Evolutionary conservation across 2,329 filamentous ascomycete genomes (phyloP).

Genomic region (Nothomitra cinnamomea): DNA sequence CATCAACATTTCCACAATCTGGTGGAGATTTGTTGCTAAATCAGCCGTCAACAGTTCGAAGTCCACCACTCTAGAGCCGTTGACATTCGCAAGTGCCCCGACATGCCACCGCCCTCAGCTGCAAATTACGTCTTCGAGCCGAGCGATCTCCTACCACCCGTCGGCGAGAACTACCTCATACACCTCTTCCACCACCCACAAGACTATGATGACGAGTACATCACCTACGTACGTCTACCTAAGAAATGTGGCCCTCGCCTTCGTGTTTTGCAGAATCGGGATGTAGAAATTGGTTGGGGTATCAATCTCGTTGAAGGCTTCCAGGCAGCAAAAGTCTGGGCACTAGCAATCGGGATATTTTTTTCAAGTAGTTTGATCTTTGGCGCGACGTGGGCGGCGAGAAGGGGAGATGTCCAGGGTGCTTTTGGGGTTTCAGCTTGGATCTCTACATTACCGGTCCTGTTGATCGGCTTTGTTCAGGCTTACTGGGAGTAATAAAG

Average conservation of each 20-base stretch:
- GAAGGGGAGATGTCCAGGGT: slow-evolving; percentile 21
- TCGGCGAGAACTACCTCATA: slow-evolving; percentile 21
- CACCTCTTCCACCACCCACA: slow-evolving; percentile 24
- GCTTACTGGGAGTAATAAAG: slow-evolving; percentile 12
- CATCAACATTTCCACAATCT: too few relatives aligned
- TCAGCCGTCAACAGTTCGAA: slow-evolving; percentile 16
- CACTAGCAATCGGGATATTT: slow-evolving; percentile 16
- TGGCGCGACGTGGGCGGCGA: slow-evolving; percentile 18
- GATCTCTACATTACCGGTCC: slow-evolving; percentile 18
- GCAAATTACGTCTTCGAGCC: slow-evolving; percentile 21
- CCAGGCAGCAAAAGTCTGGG: slow-evolving; percentile 21
- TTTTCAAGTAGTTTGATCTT: slow-evolving; percentile 20
- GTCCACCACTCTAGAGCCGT: slow-evolving; percentile 24
- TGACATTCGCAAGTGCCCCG: slow-evolving; percentile 21
- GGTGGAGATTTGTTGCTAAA: too few relatives aligned
- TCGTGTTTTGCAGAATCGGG: neutral
- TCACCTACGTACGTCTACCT: slow-evolving; percentile 21
- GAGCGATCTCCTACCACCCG: slow-evolving; percentile 22
- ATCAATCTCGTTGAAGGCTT: slow-evolving; percentile 24
- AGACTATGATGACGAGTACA: slow-evolving; percentile 22
- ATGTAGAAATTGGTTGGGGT: slow-evolving; percentile 23
- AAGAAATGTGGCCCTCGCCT: slow-evolving; percentile 18
- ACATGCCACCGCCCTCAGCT: slow-evolving; percentile 17
- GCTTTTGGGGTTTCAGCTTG: slow-evolving; percentile 24
- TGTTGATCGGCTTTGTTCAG: slow-evolving; percentile 20